Evolutionary conservation across 2,329 filamentous ascomycete species (phyloP).

Genomic region (Cladosporium oxysporum): DNA sequence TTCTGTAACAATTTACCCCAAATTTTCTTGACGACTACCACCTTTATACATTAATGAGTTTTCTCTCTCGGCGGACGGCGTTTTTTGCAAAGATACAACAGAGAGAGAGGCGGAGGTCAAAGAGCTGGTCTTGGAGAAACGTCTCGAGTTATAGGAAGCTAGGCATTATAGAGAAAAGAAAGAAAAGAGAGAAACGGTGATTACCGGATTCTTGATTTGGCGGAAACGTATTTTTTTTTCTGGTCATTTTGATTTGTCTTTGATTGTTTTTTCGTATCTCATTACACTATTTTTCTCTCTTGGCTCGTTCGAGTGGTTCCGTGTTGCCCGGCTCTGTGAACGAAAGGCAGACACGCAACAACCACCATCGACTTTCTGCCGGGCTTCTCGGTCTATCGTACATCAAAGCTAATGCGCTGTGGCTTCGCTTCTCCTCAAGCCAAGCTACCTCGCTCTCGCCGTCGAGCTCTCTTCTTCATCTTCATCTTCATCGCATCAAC

Average conservation of each 20-base stretch:
- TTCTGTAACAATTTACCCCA: constrained; percentile 1
- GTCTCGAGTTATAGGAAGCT: neutral
- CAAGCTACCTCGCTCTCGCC: neutral
- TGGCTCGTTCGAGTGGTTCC: neutral
- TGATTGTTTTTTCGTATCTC: neutral
- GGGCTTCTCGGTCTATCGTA: neutral
- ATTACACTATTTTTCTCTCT: too few species aligned
- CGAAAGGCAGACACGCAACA: neutral
- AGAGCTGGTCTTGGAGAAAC: neutral
- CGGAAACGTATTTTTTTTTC: too few species aligned
- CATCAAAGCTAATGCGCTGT: neutral
- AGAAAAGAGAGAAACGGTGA: neutral
- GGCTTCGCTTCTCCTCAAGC: neutral
- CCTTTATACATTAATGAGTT: neutral
- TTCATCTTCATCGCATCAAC: neutral
- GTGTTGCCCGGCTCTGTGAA: neutral
- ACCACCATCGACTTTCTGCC: neutral
- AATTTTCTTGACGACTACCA: neutral
- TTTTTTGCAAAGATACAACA: neutral
- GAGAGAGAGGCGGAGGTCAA: neutral
- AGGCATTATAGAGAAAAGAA: neutral
- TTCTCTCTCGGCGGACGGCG: neutral
- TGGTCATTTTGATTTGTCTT: neutral
- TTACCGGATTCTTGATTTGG: too few species aligned
- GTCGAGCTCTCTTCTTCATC: neutral